Conservation (phyloP, 2,329 filamentous ascomycete species). For the Colletotrichum neosansevieriae region DNA sequence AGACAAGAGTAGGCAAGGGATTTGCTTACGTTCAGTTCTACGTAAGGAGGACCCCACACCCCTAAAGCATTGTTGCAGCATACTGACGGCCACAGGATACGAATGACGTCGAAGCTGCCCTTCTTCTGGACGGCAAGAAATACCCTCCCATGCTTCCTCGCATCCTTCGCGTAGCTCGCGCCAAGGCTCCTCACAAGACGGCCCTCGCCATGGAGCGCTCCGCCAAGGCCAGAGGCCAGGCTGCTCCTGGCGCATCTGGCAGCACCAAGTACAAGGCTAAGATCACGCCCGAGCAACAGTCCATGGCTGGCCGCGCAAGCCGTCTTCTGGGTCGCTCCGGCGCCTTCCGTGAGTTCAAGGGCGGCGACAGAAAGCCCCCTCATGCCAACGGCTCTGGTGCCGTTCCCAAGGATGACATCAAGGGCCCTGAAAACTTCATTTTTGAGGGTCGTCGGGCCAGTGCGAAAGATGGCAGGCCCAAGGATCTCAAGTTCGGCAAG, state of each 20-base stretch:
- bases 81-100: conserved; percentile 66
- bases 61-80: conserved; percentile 10
- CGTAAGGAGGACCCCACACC: conserved; percentile 57
- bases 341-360: conserved; percentile 58
- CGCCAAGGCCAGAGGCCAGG: conserved; percentile 53
- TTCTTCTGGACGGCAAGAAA: conserved; percentile 89
- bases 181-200: conserved; percentile 78
- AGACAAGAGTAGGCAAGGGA: conserved; percentile 94
- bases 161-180: conserved; percentile 85
- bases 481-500: conserved; percentile 70
- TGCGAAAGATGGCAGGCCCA: conserved; percentile 72
- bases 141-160: conserved; percentile 96
- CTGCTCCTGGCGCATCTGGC: conserved; percentile 42
- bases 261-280: conserved; percentile 75
- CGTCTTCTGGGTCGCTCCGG: conserved; percentile 80
- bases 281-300: conserved; percentile 75
- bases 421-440: conserved; percentile 77
- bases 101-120: conserved; percentile 90
- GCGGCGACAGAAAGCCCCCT: conserved; percentile 43
- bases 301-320: conserved; percentile 77
- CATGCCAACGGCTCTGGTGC: conserved; percentile 42
- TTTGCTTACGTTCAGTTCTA: conserved; percentile 98
- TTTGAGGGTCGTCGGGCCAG: conserved; percentile 85
- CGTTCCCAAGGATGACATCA: conserved; percentile 50
- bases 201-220: conserved; percentile 63